A percentile compares a stretch with the other conserved stretches of the same genome.
Conservation (phyloP, 306 rosid species). For the Cucumis sativus region DNA sequence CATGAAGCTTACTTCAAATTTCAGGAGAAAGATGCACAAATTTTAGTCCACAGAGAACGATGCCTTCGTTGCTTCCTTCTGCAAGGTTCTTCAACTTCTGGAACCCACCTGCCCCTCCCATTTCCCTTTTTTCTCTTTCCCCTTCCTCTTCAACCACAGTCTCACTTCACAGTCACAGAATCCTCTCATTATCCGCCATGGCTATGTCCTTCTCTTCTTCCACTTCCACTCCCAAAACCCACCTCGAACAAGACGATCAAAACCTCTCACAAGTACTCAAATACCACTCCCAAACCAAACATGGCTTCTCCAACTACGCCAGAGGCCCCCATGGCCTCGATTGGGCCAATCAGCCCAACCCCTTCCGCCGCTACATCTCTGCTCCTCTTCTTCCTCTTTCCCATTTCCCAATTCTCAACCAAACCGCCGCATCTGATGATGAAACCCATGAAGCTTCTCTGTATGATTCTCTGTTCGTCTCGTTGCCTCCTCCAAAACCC, state of each 20-base stretch:
- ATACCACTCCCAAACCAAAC: slow-evolving; percentile 77
- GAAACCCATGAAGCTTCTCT: slow-evolving; percentile 21
- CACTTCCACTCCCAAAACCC: slow-evolving; percentile 13
- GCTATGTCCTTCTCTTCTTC: slow-evolving; percentile 37
- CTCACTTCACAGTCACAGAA: not conserved
- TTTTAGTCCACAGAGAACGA: not conserved
- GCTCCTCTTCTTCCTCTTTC: slow-evolving; percentile 62
- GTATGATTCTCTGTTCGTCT: slow-evolving; percentile 48
- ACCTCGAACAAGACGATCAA: slow-evolving; percentile 16
- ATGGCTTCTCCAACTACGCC: slow-evolving; percentile 50
- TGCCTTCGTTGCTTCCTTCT: slow-evolving; percentile 20
- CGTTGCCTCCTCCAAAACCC: slow-evolving; percentile 61
- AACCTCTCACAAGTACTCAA: slow-evolving; percentile 45
- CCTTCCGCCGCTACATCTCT: slow-evolving; percentile 64
- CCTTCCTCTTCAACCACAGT: slow-evolving; percentile 28
- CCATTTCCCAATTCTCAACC: slow-evolving; percentile 28
- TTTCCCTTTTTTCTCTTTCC: slow-evolving; percentile 9
- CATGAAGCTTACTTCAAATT: not conserved
- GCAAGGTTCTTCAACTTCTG: slow-evolving; percentile 15
- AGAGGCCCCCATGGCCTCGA: slow-evolving; percentile 84
- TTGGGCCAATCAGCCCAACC: slow-evolving; percentile 98
- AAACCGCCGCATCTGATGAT: not conserved
- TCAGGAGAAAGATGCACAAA: not conserved
- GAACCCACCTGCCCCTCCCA: not conserved
- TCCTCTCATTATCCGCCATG: slow-evolving; percentile 20